Percentiles rank a stretch among this genome's conserved stretches.
phyloP scores from a whole-genome alignment of 805 yeast genomes.

The Candida nanaspora region DNA sequence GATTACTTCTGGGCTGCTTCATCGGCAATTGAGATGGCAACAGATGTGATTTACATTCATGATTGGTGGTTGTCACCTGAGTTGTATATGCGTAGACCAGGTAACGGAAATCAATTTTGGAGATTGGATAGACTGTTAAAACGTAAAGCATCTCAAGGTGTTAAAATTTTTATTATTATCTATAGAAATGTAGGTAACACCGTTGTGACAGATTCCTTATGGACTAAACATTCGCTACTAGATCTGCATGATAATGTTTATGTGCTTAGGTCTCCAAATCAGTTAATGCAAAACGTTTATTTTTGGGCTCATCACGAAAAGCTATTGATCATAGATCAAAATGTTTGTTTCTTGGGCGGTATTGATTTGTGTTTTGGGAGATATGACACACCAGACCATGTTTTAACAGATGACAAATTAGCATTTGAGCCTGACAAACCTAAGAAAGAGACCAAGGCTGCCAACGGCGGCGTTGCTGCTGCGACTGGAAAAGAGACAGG shows the following conservation, averaged over 20 bases:
- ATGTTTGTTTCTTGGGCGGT: constrained; percentile 90
- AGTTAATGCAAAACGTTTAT: constrained; percentile 81
- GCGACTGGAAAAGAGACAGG: neutral
- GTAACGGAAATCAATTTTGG: constrained; percentile 91
- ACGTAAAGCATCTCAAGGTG: constrained; percentile 90
- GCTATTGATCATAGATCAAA: constrained; percentile 76
- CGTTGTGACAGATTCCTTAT: constrained; percentile 87
- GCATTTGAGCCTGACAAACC: constrained; percentile 15
- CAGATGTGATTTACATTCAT: constrained; percentile 87
- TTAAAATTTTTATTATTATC: constrained; percentile 83
- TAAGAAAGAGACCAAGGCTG: too few species aligned
- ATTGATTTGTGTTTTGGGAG: constrained; percentile 94
- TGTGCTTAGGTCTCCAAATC: constrained; percentile 92
- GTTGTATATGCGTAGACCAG: constrained; percentile 85
- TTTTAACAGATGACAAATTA: constrained; percentile 63
- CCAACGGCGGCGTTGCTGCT: neutral
- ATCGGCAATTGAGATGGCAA: constrained; percentile 87
- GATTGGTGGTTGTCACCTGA: constrained; percentile 99
- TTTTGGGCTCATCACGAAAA: constrained; percentile 99
- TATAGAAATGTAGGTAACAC: constrained; percentile 92
- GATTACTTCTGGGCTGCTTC: constrained; percentile 97
- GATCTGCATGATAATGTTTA: constrained; percentile 81
- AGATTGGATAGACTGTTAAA: constrained; percentile 83
- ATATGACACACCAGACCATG: constrained; percentile 95
- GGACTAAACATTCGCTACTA: constrained; percentile 89